Evolutionary conservation across 306 rosid species (phyloP).

Genomic region (Cicer bijugum): DNA sequence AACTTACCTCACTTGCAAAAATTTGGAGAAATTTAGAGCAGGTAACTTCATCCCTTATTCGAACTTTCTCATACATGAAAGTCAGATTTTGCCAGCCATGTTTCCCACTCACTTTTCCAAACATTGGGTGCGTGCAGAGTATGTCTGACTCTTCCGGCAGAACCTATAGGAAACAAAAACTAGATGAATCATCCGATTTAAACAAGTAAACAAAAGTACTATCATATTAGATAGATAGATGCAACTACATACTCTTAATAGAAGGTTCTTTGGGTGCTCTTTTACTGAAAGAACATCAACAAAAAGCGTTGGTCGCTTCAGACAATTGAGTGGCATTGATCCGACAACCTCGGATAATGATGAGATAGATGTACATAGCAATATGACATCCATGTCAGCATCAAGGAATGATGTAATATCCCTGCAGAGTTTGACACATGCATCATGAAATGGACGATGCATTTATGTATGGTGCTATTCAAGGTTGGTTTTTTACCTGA

Average conservation of each 20-base stretch:
- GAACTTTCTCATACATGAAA: conserved; percentile 65
- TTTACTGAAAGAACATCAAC: conserved; percentile 77
- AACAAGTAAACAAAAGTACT: not conserved
- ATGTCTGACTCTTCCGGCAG: conserved; percentile 63
- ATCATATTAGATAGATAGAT: not conserved
- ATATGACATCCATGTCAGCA: conserved; percentile 56
- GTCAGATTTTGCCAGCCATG: conserved; percentile 64
- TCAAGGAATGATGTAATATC: conserved; percentile 46
- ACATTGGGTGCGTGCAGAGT: conserved; percentile 78
- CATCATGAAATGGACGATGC: conserved; percentile 12
- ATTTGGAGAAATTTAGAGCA: conserved; percentile 63
- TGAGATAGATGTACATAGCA: conserved; percentile 66
- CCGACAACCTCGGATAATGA: conserved; percentile 56
- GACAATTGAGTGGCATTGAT: conserved; percentile 57
- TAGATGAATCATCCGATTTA: not conserved
- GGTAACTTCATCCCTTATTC: conserved; percentile 57
- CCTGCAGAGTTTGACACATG: conserved; percentile 36
- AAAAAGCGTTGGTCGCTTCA: conserved; percentile 54
- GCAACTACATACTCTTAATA: conserved; percentile 47
- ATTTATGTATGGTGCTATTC: not conserved
- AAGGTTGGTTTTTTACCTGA: conserved; percentile 46
- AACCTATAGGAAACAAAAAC: conserved; percentile 29
- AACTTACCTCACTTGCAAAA: conserved; percentile 57
- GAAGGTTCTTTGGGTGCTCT: conserved; percentile 63
- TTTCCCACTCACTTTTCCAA: conserved; percentile 67